Conservation (phyloP, 495 filamentous ascomycete genomes). For the Penicillium coffeae region DNA sequence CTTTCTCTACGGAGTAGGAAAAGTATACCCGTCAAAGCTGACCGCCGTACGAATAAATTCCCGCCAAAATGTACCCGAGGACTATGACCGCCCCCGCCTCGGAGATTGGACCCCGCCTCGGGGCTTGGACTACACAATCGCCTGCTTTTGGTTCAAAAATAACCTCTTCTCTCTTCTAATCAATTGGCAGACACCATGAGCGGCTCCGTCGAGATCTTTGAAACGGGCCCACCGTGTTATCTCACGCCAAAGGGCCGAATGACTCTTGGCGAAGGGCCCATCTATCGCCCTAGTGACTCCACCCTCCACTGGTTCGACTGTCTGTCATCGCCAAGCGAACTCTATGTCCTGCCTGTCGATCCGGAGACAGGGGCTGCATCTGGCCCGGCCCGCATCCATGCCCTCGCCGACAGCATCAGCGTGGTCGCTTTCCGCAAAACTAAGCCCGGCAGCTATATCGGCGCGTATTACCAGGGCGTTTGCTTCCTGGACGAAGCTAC, state of each 20-base stretch:
- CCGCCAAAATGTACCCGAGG: too few relatives aligned
- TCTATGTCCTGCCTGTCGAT: constrained; percentile 23
- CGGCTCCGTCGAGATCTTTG: neutral
- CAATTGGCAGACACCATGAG: constrained; percentile 3
- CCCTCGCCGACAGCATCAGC: constrained; percentile 18
- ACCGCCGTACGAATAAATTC: too few relatives aligned
- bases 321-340: constrained; percentile 15
- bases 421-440: constrained; percentile 21
- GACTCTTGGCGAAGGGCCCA: constrained; percentile 25
- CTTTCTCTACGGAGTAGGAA: too few relatives aligned
- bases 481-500: constrained; percentile 22
- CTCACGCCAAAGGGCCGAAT: constrained; percentile 17
- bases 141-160: too few relatives aligned
- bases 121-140: too few relatives aligned
- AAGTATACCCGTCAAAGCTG: too few relatives aligned
- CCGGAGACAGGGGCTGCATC: constrained; percentile 11
- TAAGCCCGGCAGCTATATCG: constrained; percentile 24
- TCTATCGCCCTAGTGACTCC: constrained; percentile 21
- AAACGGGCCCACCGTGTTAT: constrained; percentile 23
- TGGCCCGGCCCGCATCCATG: constrained; percentile 10
- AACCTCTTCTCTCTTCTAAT: too few relatives aligned
- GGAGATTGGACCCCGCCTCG: too few relatives aligned
- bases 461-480: constrained; percentile 25
- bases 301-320: constrained; percentile 29
- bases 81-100: too few relatives aligned